Conservation (phyloP, 106 monocot genomes). For the Dendrobium nobile region DNA sequence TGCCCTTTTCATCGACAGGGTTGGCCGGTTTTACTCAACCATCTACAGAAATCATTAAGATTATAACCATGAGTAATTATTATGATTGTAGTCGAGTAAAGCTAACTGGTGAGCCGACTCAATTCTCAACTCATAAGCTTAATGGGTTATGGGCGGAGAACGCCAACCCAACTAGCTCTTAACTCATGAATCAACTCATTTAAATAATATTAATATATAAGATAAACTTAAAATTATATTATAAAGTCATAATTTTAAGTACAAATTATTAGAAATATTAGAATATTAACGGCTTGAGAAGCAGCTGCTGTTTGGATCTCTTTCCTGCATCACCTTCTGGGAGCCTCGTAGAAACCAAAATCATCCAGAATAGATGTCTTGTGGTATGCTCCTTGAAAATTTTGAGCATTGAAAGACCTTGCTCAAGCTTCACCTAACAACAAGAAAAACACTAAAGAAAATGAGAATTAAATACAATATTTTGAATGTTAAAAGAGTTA, state of each 20-base stretch:
- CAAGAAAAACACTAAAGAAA: not conserved
- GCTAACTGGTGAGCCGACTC: too few species aligned
- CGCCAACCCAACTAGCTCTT: too few species aligned
- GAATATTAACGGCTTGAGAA: conserved; percentile 47
- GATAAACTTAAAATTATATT: too few species aligned
- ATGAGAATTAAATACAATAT: not conserved
- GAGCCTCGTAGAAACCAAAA: conserved; percentile 65
- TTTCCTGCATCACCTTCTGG: conserved; percentile 71
- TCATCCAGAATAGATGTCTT: conserved; percentile 77
- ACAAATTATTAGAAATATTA: too few species aligned
- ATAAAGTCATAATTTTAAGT: too few species aligned
- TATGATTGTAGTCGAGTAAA: too few species aligned
- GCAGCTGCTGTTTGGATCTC: conserved; percentile 49
- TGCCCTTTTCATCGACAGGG: conserved; percentile 21
- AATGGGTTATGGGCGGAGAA: too few species aligned
- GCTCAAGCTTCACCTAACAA: conserved; percentile 62
- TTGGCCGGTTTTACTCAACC: conserved; percentile 9
- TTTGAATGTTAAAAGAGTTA: not conserved
- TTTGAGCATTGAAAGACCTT: conserved; percentile 67
- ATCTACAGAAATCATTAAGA: conserved; percentile 9
- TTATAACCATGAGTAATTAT: too few species aligned
- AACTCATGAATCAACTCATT: too few species aligned
- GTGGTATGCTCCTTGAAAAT: conserved; percentile 77
- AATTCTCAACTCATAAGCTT: too few species aligned
- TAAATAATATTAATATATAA: too few species aligned